phyloP scores from a whole-genome alignment of 2,329 filamentous ascomycete genomes.

The Colletotrichum sublineola region DNA sequence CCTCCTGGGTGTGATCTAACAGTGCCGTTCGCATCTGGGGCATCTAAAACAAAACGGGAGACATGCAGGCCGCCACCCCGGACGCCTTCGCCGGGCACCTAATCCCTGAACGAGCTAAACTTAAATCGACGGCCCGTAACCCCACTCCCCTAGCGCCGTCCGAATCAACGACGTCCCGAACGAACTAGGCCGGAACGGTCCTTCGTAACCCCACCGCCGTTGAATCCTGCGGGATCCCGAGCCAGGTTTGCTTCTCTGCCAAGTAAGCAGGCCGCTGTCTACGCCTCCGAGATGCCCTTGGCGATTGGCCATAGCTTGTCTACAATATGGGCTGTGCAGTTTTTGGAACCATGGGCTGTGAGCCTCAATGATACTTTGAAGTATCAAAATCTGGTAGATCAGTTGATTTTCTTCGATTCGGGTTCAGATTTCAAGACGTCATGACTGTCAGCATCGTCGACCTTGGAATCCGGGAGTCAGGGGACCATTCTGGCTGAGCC shows the following conservation, averaged over 20 bases:
- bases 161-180: neutral
- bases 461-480: neutral
- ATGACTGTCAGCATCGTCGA: neutral
- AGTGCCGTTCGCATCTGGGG: too few species aligned
- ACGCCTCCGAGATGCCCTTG: neutral
- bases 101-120: neutral
- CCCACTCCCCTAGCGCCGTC: neutral
- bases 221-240: neutral
- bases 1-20: too few species aligned
- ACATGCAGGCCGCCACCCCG: neutral
- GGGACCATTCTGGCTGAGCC: neutral
- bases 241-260: neutral
- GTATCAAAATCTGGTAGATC: neutral
- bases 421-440: neutral
- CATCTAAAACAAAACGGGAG: too few species aligned
- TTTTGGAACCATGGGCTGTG: neutral
- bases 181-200: neutral
- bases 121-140: neutral
- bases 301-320: neutral
- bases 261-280: neutral
- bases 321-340: constrained; percentile 4
- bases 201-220: neutral
- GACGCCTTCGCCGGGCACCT: neutral
- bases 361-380: neutral
- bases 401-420: constrained; percentile 4